Conservation (phyloP, 176 grass and related monocot genomes). For the Lolium multiflorum region DNA sequence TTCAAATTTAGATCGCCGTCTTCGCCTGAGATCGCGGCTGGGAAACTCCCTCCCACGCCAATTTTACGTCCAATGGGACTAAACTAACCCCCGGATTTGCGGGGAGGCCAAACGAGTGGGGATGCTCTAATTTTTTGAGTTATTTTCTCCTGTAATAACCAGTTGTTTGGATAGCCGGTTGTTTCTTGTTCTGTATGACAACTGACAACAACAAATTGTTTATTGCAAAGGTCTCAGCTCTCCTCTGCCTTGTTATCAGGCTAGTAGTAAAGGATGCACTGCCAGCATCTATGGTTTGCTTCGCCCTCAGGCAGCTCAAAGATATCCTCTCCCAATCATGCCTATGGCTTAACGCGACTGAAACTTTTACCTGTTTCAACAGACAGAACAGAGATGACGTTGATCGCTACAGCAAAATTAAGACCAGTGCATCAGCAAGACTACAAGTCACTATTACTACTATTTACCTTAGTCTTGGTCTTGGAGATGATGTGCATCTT, state of each 20-base stretch:
- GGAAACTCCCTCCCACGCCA: too few species aligned
- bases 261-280: background rate
- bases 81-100: too few species aligned
- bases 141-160: conserved; percentile 39
- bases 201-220: conserved; percentile 17
- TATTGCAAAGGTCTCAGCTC: background rate
- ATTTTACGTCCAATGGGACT: too few species aligned
- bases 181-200: conserved; percentile 33
- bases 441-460: background rate
- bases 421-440: background rate
- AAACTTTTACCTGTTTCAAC: background rate
- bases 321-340: background rate
- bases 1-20: too few species aligned
- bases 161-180: background rate
- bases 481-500: background rate
- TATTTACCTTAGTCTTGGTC: background rate
- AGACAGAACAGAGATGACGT: background rate
- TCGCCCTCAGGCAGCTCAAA: background rate
- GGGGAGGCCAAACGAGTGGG: too few species aligned
- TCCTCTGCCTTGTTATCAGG: background rate
- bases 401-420: background rate
- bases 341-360: background rate
- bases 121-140: conserved; percentile 18
- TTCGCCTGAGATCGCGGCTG: too few species aligned
- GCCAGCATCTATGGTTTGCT: background rate